Base-by-base conservation (phyloP, 345 rosid genomes). In the Gynandropsis gynandra region DNA sequence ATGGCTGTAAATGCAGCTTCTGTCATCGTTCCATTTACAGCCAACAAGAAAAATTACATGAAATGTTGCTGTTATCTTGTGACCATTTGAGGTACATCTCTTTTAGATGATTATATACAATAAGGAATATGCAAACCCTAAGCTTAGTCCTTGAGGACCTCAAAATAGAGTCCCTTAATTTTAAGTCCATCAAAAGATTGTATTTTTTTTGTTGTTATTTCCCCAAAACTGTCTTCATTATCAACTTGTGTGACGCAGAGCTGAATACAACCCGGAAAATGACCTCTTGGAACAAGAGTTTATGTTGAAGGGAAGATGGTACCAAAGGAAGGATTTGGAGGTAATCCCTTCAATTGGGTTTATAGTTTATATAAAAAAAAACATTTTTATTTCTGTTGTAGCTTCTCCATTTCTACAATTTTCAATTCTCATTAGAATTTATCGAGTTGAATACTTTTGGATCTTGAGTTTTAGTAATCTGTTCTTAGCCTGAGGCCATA, bases 261-360 rank as follows among this genome's bases (percentile, higher is more conserved):
- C 98, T 19, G 95, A 92, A 69, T 92, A 92, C 65, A 70, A 66
- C 42, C 84, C 98, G 13, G 75, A 80, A 42, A 72, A 78, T 80
- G 98, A 87, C 75, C 67, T 92, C 49, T 75, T 87, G 67, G 98
- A 85, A 47, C 74, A 82, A 36, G 84, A 87, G 56, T 92, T 92
- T 63, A 56, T 69, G 72, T 73, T 87, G 71, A 87, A 71, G 72
- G 89, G 89, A 45, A 92, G 86, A 74, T 74, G 85, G 87, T 87
- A 79, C 61, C 87, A 75, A 51, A 80, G 98, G 62, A 92, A 84
- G 58, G 98, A 92, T 63, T 43, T 82, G 58, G 86, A 92, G 96
- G 98, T 87, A n/a, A 24, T 19, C 4, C 39, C 44, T 45, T 16
- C n/a, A 15, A 6, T 54, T 35, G 44, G n/a, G n/a, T 7, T 8